phyloP scores from a whole-genome alignment of 192 early-diverging fungal genomes.

The Dispira simplex region DNA sequence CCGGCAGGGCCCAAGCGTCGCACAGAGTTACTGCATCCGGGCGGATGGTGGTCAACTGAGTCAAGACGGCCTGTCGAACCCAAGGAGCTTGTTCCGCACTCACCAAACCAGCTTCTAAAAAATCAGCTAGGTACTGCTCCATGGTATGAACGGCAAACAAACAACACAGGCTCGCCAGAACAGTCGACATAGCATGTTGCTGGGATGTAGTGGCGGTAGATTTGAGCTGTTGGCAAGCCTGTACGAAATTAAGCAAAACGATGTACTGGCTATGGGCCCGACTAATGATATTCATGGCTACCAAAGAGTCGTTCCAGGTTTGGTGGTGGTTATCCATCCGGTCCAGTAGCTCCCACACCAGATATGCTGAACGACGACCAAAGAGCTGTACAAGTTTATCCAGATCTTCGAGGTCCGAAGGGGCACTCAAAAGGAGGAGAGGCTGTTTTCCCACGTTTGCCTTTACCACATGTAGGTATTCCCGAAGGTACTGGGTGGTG shows the following conservation, averaged over 20 bases:
- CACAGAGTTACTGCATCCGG: constrained; percentile 65
- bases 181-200: constrained; percentile 18
- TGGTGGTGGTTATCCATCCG: constrained; percentile 41
- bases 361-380: constrained; percentile 52
- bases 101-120: constrained; percentile 39
- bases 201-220: constrained; percentile 16
- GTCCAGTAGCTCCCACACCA: constrained; percentile 43
- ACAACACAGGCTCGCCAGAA: constrained; percentile 25
- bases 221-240: constrained; percentile 29
- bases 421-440: constrained; percentile 12
- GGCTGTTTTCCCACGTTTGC: not conserved
- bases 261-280: constrained; percentile 67
- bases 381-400: constrained; percentile 51
- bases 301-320: constrained; percentile 59
- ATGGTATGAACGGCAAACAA: constrained; percentile 47
- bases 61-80: constrained; percentile 33
- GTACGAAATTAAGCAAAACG: constrained; percentile 55
- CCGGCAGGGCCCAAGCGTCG: constrained; percentile 62
- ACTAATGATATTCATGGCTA: constrained; percentile 55
- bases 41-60: constrained; percentile 43
- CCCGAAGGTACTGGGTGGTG: constrained; percentile 8
- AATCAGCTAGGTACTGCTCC: constrained; percentile 46
- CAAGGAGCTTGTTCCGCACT: constrained; percentile 26
- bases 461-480: not conserved
- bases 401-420: constrained; percentile 39